These are phyloP conservation scores for Onygenales sp. DNA, from an alignment of 2,329 filamentous ascomycete species.

Conservation along the genomic window DNA sequence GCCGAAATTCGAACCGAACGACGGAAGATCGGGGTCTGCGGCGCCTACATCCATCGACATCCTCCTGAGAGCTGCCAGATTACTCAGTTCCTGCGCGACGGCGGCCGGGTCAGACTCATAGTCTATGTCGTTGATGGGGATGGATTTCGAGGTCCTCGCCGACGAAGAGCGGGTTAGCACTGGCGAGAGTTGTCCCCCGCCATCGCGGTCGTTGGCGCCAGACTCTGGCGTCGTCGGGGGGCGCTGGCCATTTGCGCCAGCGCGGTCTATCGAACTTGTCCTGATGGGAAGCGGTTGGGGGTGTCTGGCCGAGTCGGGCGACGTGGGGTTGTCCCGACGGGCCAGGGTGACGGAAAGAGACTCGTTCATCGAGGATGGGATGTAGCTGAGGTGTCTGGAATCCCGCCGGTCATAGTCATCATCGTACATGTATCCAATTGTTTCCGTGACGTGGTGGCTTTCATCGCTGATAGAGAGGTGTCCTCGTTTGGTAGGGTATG, in stretches of 20 bases:
- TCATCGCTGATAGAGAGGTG: constrained; percentile 72
- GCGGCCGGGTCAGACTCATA: constrained; percentile 85
- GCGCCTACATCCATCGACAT: constrained; percentile 88
- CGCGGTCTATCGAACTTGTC: constrained; percentile 22
- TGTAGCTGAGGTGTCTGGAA: constrained; percentile 65
- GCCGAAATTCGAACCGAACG: constrained; percentile 28
- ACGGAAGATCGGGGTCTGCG: constrained; percentile 46
- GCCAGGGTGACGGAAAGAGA: constrained; percentile 27
- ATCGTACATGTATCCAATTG: constrained; percentile 84
- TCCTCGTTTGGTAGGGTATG: constrained; percentile 45
- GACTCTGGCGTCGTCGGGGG: constrained; percentile 15
- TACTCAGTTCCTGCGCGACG: constrained; percentile 85
- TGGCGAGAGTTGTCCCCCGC: constrained; percentile 41
- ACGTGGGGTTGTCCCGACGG: neutral
- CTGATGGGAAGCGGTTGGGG: constrained; percentile 7
- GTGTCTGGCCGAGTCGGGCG: constrained; percentile 16
- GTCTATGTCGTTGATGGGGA: constrained; percentile 72
- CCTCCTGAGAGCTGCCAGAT: constrained; percentile 77
- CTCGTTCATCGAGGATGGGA: constrained; percentile 42
- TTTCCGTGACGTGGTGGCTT: constrained; percentile 87
- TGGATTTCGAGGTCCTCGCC: constrained; percentile 49
- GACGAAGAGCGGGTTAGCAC: constrained; percentile 44
- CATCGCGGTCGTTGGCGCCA: constrained; percentile 32
- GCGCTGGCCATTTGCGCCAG: constrained; percentile 24
- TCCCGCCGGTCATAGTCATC: constrained; percentile 52